Evolutionary conservation across 2,329 filamentous ascomycete genomes (phyloP).

Genomic region (Verticillium nubilum): DNA sequence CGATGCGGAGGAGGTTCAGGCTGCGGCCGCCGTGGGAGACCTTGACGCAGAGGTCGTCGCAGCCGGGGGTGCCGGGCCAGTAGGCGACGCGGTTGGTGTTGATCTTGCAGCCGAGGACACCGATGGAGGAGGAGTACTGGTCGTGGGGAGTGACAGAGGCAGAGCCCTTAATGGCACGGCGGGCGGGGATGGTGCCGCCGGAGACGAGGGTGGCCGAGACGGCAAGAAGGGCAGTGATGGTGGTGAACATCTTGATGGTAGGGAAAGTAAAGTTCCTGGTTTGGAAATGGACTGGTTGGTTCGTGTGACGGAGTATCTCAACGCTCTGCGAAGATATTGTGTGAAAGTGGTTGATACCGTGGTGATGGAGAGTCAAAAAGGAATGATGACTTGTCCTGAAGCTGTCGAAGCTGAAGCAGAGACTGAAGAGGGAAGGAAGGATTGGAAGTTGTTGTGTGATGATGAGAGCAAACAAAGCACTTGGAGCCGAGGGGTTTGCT

Average conservation of each 20-base stretch:
- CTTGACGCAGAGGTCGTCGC: constrained; percentile 52
- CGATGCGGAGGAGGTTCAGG: constrained; percentile 53
- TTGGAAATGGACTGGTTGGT: background rate
- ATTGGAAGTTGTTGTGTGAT: background rate
- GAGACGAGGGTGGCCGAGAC: constrained; percentile 19
- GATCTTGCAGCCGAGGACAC: constrained; percentile 56
- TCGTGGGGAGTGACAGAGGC: constrained; percentile 48
- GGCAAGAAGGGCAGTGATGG: constrained; percentile 23
- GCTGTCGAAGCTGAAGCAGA: background rate
- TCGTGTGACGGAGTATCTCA: background rate
- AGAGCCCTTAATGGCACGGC: constrained; percentile 17
- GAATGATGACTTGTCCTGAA: background rate
- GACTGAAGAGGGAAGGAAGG: background rate
- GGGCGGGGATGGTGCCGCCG: constrained; percentile 16
- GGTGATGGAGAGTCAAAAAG: background rate
- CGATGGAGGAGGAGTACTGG: constrained; percentile 50
- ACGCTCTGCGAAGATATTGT: background rate
- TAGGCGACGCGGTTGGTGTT: constrained; percentile 57
- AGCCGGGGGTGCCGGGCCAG: constrained; percentile 49
- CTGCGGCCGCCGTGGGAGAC: constrained; percentile 41
- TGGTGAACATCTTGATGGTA: constrained; percentile 18
- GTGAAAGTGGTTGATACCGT: background rate
- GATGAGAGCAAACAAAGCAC: background rate
- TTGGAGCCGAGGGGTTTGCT: background rate
- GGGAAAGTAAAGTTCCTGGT: background rate